These are phyloP conservation scores for Litchi chinensis DNA, from an alignment of 345 rosid genomes.

Conservation along the genomic window DNA sequence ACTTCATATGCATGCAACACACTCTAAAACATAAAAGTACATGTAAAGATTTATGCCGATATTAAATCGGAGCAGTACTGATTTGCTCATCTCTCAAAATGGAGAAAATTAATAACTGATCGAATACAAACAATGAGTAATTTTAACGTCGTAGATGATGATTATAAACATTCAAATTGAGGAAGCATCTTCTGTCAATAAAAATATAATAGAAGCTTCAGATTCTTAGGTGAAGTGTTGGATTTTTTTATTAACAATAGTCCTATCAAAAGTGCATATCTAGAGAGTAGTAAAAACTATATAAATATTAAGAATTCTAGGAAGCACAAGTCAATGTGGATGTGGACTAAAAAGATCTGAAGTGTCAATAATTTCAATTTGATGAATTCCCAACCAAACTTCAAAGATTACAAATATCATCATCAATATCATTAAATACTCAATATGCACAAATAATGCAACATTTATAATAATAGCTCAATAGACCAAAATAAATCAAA, in stretches of 20 bases:
- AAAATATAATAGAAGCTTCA: slow-evolving; percentile 33
- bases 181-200: no score
- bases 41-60: neutral
- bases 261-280: slow-evolving; percentile 10
- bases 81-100: slow-evolving; percentile 19
- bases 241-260: slow-evolving; percentile 7
- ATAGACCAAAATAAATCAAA: slow-evolving; percentile 5
- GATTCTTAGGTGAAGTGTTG: slow-evolving; percentile 32
- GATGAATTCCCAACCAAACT: neutral
- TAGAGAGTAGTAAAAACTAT: neutral
- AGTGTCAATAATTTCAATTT: slow-evolving; percentile 1
- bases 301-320: neutral
- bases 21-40: slow-evolving; percentile 14
- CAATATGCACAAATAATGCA: neutral
- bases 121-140: slow-evolving; percentile 29
- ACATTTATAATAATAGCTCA: neutral
- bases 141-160: slow-evolving; percentile 32
- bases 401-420: no score
- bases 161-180: slow-evolving; percentile 12
- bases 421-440: no score
- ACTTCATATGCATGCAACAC: slow-evolving; percentile 18
- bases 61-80: slow-evolving; percentile 4
- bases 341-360: no score
- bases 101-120: slow-evolving; percentile 7
- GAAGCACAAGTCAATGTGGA: slow-evolving; percentile 29